Base-by-base conservation (phyloP, 208 protist species). In the Strigomonas culicis region DNA sequence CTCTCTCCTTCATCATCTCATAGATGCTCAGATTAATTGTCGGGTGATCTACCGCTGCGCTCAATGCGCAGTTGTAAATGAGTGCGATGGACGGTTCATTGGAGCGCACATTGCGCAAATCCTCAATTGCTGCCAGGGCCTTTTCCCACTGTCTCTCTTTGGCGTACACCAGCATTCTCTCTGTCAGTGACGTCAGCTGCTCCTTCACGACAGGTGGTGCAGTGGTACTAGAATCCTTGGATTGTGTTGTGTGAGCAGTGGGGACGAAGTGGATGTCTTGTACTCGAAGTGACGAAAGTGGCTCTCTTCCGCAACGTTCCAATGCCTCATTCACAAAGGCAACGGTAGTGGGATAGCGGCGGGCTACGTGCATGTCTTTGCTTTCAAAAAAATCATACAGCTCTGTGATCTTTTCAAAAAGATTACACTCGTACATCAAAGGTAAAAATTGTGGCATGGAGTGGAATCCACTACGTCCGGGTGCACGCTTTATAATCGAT, bases 41-140 rank as follows among this genome's bases (percentile, higher is more conserved):
- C 1, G 74, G 66, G 10, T 80, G 71, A n/a, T 90, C 85, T 19
- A 94, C 82, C 0, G 85, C 78, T 0, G 90, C 82, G 57, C 83
- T 86, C 32, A 96, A 61, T 13, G 83, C 87, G 51, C 90, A 96
- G 60, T 96, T 96, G 74, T 92, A 94, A 8, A 96, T 36, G n/a
- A 96, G 73, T 17, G 86, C 92, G n/a, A 92, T 34, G 17, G 86
- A 79, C 4, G 82, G 79, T 2, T 72, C 52, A 36, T 89, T 79
- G 36, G 59, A 27, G 24, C 51, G 58, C 10, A 62, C n/a, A 7
- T 27, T 44, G 24, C 60, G 58, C 13, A 91, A 63, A 25, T 55
- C 27, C 11, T 72, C 39, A 0, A 96, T 63, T 8, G 79, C 63
- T 15, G 72, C 52, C 10, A 93, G 61, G 44, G 90, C 86, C 63